A percentile compares a stretch with the other conserved stretches of the same genome.
These are phyloP conservation scores for Kazachstania sp. DNA, from an alignment of 1,139 yeast species.

Conservation along the genomic window DNA sequence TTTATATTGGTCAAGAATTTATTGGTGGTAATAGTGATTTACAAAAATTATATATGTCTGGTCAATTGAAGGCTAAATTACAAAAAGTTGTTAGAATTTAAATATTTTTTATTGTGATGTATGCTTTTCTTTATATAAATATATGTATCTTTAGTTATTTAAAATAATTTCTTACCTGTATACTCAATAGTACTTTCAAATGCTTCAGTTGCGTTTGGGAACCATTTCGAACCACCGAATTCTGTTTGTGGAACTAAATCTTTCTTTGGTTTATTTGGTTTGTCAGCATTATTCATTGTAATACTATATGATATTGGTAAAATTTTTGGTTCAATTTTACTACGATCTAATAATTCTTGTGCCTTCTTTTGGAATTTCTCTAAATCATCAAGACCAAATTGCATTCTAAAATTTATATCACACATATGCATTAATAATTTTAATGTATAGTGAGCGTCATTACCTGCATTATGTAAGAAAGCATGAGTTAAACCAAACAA, in stretches of 20 bases:
- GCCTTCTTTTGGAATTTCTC: conserved; percentile 16
- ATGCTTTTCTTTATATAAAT: conserved; percentile 1
- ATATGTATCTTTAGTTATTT: not conserved
- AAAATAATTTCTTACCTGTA: not conserved
- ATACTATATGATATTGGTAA: conserved; percentile 27
- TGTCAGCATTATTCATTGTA: conserved; percentile 14
- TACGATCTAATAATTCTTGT: conserved; percentile 18
- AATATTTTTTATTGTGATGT: conserved; percentile 2
- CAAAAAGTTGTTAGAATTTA: conserved; percentile 11
- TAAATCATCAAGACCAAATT: conserved; percentile 28
- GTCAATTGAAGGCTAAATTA: conserved; percentile 33
- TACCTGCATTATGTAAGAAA: conserved; percentile 68
- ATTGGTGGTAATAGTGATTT: conserved; percentile 90
- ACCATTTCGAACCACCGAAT: conserved; percentile 27
- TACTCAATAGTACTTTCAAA: conserved; percentile 8
- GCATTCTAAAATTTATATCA: conserved; percentile 45
- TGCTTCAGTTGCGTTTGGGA: conserved; percentile 13
- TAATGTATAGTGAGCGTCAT: conserved; percentile 67
- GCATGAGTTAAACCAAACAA: conserved; percentile 51
- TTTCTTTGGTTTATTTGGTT: conserved; percentile 7
- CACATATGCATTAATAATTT: conserved; percentile 43
- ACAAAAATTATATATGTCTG: conserved; percentile 46
- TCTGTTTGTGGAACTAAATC: conserved; percentile 27
- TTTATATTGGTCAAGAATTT: conserved; percentile 81
- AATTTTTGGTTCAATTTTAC: conserved; percentile 22